Evolutionary conservation across 768 basidiomycete genomes (phyloP).

Genomic region (Multifurca ochricompacta): DNA sequence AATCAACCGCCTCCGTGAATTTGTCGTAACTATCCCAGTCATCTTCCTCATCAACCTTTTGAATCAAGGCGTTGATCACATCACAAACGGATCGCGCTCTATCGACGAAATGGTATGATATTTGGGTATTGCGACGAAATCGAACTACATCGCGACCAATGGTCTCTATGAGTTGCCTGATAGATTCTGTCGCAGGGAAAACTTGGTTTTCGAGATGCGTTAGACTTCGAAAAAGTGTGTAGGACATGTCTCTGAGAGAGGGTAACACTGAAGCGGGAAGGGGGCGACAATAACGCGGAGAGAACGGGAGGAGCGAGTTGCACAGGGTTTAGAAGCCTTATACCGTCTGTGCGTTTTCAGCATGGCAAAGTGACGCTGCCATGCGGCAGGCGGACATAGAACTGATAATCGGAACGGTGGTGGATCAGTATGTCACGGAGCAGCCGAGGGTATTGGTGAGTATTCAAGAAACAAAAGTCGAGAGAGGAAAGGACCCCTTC

Average conservation of each 20-base stretch:
- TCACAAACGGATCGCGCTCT: constrained; percentile 11
- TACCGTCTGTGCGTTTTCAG: constrained; percentile 6
- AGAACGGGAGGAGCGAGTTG: not conserved
- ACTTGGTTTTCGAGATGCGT: constrained; percentile 8
- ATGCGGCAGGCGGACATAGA: constrained; percentile 14
- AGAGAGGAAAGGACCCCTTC: not conserved
- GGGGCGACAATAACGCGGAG: constrained; percentile 3
- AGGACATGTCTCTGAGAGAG: constrained; percentile 9
- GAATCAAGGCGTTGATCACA: constrained; percentile 11
- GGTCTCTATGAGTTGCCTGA: constrained; percentile 13
- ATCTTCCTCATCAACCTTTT: constrained; percentile 12
- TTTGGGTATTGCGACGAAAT: constrained; percentile 19
- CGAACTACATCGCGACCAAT: constrained; percentile 15
- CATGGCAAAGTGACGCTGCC: constrained; percentile 1
- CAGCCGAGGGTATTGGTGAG: not conserved
- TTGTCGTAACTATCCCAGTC: constrained; percentile 19
- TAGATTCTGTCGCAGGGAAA: constrained; percentile 17
- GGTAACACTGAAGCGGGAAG: not conserved
- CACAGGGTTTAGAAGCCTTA: constrained; percentile 5
- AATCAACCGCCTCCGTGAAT: constrained; percentile 13
- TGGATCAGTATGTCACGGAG: not conserved
- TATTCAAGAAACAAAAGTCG: not conserved
- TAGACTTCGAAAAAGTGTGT: constrained; percentile 14
- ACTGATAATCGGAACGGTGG: not conserved
- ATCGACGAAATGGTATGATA: constrained; percentile 16